A percentile compares a stretch with the other conserved stretches of the same genome.
Evolutionary conservation across 2,329 filamentous ascomycete genomes (phyloP).

Genomic region (Fusarium tjaetaba): DNA sequence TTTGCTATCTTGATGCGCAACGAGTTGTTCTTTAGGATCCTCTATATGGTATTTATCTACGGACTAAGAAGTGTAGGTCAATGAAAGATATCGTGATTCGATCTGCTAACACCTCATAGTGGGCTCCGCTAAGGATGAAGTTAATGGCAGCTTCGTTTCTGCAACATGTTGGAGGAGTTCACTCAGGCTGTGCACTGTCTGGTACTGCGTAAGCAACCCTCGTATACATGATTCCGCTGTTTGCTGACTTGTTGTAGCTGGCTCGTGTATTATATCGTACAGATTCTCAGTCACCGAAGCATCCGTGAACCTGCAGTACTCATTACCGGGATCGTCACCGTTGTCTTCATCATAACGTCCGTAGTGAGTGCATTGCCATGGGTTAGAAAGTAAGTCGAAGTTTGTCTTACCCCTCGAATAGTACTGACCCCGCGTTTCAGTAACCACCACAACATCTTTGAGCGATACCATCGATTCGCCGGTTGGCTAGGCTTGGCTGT

Average conservation of each 20-base stretch:
- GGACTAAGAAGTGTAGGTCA: background rate
- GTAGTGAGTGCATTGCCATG: background rate
- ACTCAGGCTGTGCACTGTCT: background rate
- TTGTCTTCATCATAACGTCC: background rate
- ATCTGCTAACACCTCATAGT: background rate
- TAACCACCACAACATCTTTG: background rate
- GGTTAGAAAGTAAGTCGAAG: background rate
- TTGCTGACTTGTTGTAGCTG: background rate
- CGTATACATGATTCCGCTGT: rapidly evolving
- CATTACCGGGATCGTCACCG: background rate
- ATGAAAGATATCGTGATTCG: too few species aligned
- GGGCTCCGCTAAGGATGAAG: background rate
- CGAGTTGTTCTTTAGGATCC: background rate
- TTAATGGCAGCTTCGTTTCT: background rate
- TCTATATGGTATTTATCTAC: background rate
- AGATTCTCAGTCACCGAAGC: background rate
- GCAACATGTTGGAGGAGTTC: background rate
- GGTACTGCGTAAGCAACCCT: background rate
- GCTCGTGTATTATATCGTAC: background rate
- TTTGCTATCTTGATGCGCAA: background rate
- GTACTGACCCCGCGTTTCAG: rapidly evolving
- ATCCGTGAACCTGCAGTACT: background rate
- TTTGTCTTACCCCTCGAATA: rapidly evolving
- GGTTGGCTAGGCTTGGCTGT: background rate
- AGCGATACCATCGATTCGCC: background rate